Evolutionary conservation across 768 basidiomycete species (phyloP).

Genomic region (Cyathus striatus): DNA sequence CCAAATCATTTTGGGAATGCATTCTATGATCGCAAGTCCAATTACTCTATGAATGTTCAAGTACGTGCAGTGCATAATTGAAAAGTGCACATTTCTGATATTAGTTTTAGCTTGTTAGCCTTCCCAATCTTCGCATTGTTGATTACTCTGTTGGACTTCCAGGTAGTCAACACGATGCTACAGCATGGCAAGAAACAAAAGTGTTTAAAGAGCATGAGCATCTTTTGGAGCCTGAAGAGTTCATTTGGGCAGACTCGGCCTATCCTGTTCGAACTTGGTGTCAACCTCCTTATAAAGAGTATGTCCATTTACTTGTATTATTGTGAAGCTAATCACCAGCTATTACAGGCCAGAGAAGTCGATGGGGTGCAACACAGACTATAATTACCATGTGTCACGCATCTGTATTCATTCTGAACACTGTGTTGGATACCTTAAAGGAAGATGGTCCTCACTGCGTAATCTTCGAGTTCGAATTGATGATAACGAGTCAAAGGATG

Average conservation of each 20-base stretch:
- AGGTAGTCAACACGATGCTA: slow-evolving; percentile 26
- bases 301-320: slow-evolving; percentile 1
- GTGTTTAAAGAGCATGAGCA: slow-evolving; percentile 13
- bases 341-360: slow-evolving; percentile 17
- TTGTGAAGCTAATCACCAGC: neutral
- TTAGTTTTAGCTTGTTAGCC: slow-evolving; percentile 8
- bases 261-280: slow-evolving; percentile 20
- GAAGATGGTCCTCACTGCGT: slow-evolving; percentile 17
- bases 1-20: slow-evolving; percentile 27
- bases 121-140: slow-evolving; percentile 16
- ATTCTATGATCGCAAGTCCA: slow-evolving; percentile 30
- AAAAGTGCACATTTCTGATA: neutral
- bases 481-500: slow-evolving; percentile 5
- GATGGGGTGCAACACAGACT: slow-evolving; percentile 8
- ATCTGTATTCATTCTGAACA: slow-evolving; percentile 25
- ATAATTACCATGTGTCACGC: slow-evolving; percentile 19
- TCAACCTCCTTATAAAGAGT: slow-evolving; percentile 17
- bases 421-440: slow-evolving; percentile 23
- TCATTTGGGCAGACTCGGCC: slow-evolving; percentile 24
- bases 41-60: slow-evolving; percentile 32
- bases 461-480: slow-evolving; percentile 18
- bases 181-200: slow-evolving; percentile 22
- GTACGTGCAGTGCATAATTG: slow-evolving; percentile 7
- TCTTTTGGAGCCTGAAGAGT: slow-evolving; percentile 13
- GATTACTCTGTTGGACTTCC: slow-evolving; percentile 23